These are phyloP conservation scores for Ailanthus altissimus DNA, from an alignment of 345 rosid species.

Conservation along the genomic window DNA sequence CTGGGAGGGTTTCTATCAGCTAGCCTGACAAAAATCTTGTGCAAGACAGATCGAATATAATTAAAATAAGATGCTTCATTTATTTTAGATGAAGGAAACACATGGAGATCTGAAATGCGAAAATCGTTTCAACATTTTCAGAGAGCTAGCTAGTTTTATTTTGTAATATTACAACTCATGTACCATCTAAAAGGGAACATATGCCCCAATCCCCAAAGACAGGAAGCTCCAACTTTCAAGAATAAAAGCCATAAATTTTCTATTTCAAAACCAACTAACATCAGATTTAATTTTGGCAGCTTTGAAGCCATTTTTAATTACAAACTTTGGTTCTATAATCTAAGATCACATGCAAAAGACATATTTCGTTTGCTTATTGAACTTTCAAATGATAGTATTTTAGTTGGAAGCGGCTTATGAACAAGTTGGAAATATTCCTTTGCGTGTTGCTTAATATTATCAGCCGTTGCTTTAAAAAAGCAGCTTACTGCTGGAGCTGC, in stretches of 20 bases:
- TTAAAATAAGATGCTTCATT: not conserved
- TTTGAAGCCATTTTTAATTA: not conserved
- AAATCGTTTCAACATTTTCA: not conserved
- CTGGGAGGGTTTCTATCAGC: not conserved
- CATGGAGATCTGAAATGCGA: conserved; percentile 18
- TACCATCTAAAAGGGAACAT: not conserved
- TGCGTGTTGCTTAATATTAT: conserved; percentile 13
- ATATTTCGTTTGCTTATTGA: not conserved
- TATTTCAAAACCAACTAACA: not conserved
- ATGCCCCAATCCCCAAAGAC: not conserved
- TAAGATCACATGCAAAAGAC: not conserved
- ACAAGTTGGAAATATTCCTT: conserved; percentile 15
- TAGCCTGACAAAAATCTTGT: not conserved
- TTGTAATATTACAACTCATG: not conserved
- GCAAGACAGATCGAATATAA: conserved; percentile 2
- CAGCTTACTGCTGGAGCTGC: not conserved
- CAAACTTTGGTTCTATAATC: conserved; percentile 9
- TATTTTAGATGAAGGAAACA: not conserved
- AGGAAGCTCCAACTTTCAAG: conserved; percentile 5
- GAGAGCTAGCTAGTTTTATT: not conserved
- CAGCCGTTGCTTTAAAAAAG: conserved; percentile 18
- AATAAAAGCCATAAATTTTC: not conserved
- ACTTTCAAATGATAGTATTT: not conserved
- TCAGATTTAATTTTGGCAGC: conserved; percentile 14
- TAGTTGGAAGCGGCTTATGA: not conserved